A percentile compares a stretch with the other conserved stretches of the same genome.
phyloP scores from a whole-genome alignment of 1,284 basidiomycete species.

The Pseudozyma sp. region DNA sequence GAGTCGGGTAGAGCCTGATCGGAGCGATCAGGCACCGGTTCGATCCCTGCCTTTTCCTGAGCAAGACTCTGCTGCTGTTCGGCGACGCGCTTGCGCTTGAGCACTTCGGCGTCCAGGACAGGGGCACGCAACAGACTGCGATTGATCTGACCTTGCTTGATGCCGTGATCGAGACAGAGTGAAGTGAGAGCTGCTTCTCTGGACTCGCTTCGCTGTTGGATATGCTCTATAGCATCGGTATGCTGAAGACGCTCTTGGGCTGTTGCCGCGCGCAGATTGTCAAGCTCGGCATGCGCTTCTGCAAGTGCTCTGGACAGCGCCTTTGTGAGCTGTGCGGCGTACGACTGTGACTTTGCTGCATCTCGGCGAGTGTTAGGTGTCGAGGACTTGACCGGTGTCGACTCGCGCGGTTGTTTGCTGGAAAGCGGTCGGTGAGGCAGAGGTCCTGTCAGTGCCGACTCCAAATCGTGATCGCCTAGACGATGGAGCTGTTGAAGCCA shows the following conservation, averaged over 20 bases:
- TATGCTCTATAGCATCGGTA: conserved; percentile 29
- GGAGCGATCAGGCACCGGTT: conserved; percentile 18
- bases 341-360: conserved; percentile 12
- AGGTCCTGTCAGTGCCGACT: conserved; percentile 38
- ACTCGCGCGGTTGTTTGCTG: conserved; percentile 29
- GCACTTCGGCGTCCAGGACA: conserved; percentile 45
- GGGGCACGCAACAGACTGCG: conserved; percentile 49
- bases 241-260: conserved; percentile 26
- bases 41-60: conserved; percentile 23
- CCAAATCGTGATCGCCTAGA: conserved; percentile 28
- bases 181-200: conserved; percentile 43
- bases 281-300: conserved; percentile 29
- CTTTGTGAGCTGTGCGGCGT: conserved; percentile 36
- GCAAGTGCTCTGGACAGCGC: conserved; percentile 37
- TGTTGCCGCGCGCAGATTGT: conserved; percentile 13
- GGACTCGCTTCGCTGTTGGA: conserved; percentile 44
- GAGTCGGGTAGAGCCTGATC: conserved; percentile 51
- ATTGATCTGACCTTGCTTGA: conserved; percentile 54
- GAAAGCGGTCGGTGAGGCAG: conserved; percentile 29
- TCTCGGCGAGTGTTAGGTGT: background rate
- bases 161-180: conserved; percentile 52
- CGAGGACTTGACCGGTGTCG: conserved; percentile 41
- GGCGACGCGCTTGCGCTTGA: conserved; percentile 43
- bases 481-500: conserved; percentile 43
- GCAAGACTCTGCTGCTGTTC: conserved; percentile 39